Evolutionary conservation across 495 filamentous ascomycete genomes (phyloP), one percentile per base, ranked within the genome.

Genomic region (Beverwykella pulmonaria): DNA sequence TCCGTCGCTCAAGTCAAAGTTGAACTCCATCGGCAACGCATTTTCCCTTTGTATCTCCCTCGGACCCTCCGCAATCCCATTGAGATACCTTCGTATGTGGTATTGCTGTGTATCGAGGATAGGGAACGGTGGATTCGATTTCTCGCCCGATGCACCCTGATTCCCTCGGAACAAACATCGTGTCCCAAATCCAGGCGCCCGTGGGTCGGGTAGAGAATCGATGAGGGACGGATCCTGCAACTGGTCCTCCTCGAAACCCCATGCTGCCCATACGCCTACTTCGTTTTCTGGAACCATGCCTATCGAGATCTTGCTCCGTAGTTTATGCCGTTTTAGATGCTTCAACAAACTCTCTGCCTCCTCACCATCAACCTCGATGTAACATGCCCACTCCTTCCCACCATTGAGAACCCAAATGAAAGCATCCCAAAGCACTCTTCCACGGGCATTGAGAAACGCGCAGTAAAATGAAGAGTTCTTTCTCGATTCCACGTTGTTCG

Each of bases 51-150:
- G 74, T 17, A 98, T 87, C 80, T 98, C 94, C 0, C 68, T 65
- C 71, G 89, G 88, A 5, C 94, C 94, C 76, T 98, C 94, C 0
- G 93, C 79, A 1, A 98, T 83, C 59, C 95, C 94, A 39, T 83
- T 79, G 29, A 94, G 76, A 53, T 91, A 90, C 20, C 94, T 82
- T 0, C 90, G 86, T 14, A 96, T 17, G 23, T 57, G 49, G 29
- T 75, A 19, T 34, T 60, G 56, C 26, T 17, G 77, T 86, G 76
- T 95, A 93, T 71, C 71, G 26, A 73, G 53, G 29, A 66, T 53
- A 27, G 70, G 61, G 56, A 53, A 41, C 20, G 65, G 57, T 22
- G 59, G 59, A 15, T 60, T 70, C 44, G 46, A 58, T 39, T 49
- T 48, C 50, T 23, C 48, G 20, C 25, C 48, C 22, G 48, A 14